Percentiles rank a stretch among this genome's conserved stretches.
These are phyloP conservation scores for Lasiodiplodia citricola DNA, from an alignment of 2,329 filamentous ascomycete genomes.

Conservation along the genomic window DNA sequence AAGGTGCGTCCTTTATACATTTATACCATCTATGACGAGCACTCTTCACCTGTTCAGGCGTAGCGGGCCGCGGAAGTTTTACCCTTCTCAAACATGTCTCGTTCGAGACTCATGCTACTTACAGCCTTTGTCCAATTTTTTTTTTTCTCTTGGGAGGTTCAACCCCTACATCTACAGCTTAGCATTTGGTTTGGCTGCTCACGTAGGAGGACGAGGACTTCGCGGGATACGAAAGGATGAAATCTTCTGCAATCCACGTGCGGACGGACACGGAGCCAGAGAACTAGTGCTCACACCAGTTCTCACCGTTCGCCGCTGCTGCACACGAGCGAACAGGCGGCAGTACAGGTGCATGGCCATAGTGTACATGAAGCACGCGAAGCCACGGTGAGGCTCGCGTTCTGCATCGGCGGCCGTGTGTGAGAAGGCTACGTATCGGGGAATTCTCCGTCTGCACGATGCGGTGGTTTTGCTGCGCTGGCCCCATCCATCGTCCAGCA, in stretches of 20 bases:
- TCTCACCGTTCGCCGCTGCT: neutral
- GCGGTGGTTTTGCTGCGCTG: conserved; percentile 18
- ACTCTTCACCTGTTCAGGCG: neutral
- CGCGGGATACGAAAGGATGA: neutral
- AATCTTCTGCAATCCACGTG: neutral
- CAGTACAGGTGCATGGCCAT: neutral
- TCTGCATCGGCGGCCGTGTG: neutral
- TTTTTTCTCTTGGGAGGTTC: neutral
- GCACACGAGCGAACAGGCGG: neutral
- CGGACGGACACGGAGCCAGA: neutral
- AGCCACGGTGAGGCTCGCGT: neutral
- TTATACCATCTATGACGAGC: neutral
- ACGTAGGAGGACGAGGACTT: neutral
- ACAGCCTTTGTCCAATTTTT: no score
- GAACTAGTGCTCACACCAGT: neutral
- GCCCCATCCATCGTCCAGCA: conserved; percentile 14
- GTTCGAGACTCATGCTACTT: neutral
- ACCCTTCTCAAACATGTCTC: no score
- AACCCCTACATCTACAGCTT: neutral
- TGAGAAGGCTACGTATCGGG: conserved; percentile 8
- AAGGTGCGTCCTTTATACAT: conserved; percentile 5
- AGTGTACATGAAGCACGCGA: neutral
- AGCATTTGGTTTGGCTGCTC: neutral
- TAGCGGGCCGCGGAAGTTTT: no score
- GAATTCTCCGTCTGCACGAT: conserved; percentile 11